Percentiles rank a stretch among this genome's conserved stretches.
These are phyloP conservation scores for Cercospora sp. DNA, from an alignment of 2,329 filamentous ascomycete genomes.

Conservation along the genomic window DNA sequence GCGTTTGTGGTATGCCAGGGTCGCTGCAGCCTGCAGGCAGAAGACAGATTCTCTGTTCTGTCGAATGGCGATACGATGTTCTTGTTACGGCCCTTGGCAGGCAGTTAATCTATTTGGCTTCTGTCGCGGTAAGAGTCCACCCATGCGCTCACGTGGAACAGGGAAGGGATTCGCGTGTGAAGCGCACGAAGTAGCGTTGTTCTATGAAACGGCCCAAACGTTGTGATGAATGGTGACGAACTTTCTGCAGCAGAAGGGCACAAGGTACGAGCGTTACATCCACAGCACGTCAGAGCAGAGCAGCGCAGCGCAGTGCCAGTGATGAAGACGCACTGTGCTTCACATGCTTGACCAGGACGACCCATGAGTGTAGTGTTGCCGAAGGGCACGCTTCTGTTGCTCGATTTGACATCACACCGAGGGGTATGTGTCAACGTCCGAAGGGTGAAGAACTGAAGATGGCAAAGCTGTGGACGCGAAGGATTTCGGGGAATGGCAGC, in stretches of 20 bases:
- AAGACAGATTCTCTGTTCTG: background rate
- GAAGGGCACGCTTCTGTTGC: background rate
- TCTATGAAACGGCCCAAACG: background rate
- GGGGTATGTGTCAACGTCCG: background rate
- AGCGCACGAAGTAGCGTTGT: background rate
- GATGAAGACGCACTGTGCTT: background rate
- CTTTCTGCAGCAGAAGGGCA: background rate
- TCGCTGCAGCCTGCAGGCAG: background rate
- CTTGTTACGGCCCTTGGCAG: background rate
- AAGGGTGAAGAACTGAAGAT: background rate
- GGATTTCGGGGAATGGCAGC: constrained; percentile 2
- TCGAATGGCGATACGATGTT: background rate
- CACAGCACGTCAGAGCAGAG: background rate
- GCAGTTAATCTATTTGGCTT: background rate
- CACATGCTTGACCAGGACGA: constrained; percentile 1
- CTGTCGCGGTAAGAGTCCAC: background rate
- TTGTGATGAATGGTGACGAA: background rate
- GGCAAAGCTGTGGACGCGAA: background rate
- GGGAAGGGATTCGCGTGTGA: background rate
- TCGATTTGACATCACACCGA: constrained; percentile 4
- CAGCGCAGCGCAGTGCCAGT: background rate
- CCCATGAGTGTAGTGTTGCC: background rate
- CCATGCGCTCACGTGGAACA: background rate
- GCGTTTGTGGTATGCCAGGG: background rate
- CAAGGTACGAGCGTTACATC: background rate